Base-by-base conservation (phyloP, 768 basidiomycete genomes). In the Pleurotus tuber-regium region DNA sequence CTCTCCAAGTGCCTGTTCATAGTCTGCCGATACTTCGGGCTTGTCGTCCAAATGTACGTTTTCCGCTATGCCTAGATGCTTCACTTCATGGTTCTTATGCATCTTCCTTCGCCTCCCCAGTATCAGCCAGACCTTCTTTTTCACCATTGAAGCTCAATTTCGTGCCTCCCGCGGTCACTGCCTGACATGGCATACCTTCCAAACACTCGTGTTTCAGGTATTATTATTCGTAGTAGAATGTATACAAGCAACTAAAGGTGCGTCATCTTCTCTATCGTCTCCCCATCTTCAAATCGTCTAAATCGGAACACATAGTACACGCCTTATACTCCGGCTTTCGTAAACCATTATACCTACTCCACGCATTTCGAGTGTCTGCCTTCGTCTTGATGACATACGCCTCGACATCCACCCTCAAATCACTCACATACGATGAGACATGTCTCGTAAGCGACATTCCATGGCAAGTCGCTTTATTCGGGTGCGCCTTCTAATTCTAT, bases 11-110 rank as follows among this genome's bases (percentile, higher is more conserved):
- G 10, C 19, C 30, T 48, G 11, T 48, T 48, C 31, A n/a, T 48
- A 31, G 31, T 48, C 7, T 31, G 29, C 18, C 16, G 46, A 21
- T 48, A 48, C 11, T n/a, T 31, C 2, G 46, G 29, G 7, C 31
- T 48, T n/a, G 18, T 19, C 14, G 23, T 48, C 31, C 46, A 48
- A 24, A 48, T 35, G 46, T 48, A 33, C 31, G 46, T 48, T 23
- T 19, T 21, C 19, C 11, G 18, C 3, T n/a, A n/a, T n/a, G n/a
- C n/a, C n/a, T n/a, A n/a, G n/a, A n/a, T n/a, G n/a, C n/a, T 25
- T 8, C 18, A 11, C 10, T 42, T 16, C 40, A 8, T 7, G 18
- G 4, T n/a, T 6, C 41, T 24, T 24, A 24, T 24, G 21, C 38
- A n/a, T 19, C 8, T 1, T 40, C 38, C 1, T 40, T 18, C 38